phyloP scores from a whole-genome alignment of 192 early-diverging fungal species.

The Dispira simplex region DNA sequence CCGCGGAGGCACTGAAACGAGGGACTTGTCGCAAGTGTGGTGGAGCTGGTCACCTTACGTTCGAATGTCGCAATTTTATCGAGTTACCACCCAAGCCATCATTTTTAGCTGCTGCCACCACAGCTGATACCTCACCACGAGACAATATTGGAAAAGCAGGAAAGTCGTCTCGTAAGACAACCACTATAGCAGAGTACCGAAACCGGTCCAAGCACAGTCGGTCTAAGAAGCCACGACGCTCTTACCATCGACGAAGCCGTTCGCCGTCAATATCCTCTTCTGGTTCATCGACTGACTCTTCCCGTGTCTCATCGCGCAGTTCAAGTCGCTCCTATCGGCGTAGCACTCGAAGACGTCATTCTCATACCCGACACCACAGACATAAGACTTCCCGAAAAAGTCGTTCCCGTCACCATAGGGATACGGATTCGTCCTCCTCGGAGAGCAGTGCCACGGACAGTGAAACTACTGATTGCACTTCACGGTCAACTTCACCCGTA shows the following conservation, averaged over 20 bases:
- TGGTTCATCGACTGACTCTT: background rate
- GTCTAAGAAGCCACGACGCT: background rate
- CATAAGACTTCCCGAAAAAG: too few species aligned
- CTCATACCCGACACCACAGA: background rate
- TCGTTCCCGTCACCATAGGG: too few species aligned
- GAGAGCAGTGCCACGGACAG: too few species aligned
- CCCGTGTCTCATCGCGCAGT: background rate
- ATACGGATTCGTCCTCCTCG: too few species aligned
- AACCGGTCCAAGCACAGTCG: background rate
- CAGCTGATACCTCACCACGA: background rate
- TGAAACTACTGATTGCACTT: too few species aligned
- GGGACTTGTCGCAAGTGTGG: conserved; percentile 27
- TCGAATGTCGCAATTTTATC: conserved; percentile 27
- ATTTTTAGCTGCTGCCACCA: background rate
- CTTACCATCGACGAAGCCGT: too few species aligned
- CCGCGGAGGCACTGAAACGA: conserved; percentile 12
- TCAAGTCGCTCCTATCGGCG: background rate
- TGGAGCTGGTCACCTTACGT: conserved; percentile 27
- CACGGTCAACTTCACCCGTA: too few species aligned
- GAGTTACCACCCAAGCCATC: conserved; percentile 14
- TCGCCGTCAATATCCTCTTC: too few species aligned
- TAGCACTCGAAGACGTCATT: background rate
- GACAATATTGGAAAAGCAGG: background rate
- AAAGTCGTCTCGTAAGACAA: background rate
- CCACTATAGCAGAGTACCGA: background rate